Conservation (phyloP, 73 alveolate species). For the Paramecium biaurelia region DNA sequence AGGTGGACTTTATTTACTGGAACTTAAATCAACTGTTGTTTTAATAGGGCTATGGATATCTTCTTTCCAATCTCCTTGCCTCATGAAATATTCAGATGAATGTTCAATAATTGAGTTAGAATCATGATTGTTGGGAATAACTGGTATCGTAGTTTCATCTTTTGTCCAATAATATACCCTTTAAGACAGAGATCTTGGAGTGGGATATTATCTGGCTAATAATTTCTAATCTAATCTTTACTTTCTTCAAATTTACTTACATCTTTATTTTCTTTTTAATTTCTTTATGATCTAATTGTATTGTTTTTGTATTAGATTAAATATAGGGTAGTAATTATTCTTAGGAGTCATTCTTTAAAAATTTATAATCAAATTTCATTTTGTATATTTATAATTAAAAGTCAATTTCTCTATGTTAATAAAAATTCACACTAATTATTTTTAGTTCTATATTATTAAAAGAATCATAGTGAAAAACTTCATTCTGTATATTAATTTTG, state of each 20-base stretch:
- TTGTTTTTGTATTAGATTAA: background rate
- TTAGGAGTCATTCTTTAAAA: background rate
- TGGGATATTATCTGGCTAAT: background rate
- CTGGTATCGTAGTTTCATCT: background rate
- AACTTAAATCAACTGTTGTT: background rate
- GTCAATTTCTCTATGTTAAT: too few relatives aligned
- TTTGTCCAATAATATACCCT: background rate
- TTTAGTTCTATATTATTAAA: too few relatives aligned
- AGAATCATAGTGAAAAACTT: too few relatives aligned
- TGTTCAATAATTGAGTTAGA: background rate
- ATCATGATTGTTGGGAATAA: background rate
- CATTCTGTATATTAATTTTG: too few relatives aligned
- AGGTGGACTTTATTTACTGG: background rate
- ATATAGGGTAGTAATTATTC: background rate
- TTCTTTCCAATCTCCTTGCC: background rate
- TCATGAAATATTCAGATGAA: background rate
- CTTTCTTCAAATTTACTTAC: background rate
- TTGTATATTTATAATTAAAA: too few relatives aligned
- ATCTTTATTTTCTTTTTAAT: background rate
- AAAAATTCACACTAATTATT: too few relatives aligned
- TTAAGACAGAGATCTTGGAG: background rate
- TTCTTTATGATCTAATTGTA: background rate
- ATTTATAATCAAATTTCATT: background rate
- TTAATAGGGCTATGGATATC: background rate
- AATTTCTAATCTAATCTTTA: background rate